These are phyloP conservation scores for Crotalaria pallida DNA, from an alignment of 306 rosid species.

Conservation along the genomic window DNA sequence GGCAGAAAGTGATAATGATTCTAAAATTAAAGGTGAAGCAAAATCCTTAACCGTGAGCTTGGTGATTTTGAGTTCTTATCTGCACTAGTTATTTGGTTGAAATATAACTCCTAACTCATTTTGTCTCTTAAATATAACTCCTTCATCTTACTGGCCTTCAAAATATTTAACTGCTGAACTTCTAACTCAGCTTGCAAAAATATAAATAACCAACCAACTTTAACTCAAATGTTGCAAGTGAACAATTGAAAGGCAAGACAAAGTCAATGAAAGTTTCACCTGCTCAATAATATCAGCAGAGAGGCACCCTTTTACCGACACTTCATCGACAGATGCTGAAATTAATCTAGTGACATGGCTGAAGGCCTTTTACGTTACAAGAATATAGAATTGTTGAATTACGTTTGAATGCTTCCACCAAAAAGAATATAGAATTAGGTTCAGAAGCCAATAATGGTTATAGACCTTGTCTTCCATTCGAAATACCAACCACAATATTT, in stretches of 20 bases:
- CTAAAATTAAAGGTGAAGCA: too few relatives aligned
- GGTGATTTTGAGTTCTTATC: too few relatives aligned
- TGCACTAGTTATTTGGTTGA: too few relatives aligned
- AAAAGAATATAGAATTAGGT: too few relatives aligned
- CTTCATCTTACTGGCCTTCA: conserved; percentile 80
- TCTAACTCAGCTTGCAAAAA: conserved; percentile 54
- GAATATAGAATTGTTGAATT: too few relatives aligned
- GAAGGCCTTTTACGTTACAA: conserved; percentile 48
- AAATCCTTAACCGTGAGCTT: too few relatives aligned
- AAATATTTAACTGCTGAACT: conserved; percentile 61
- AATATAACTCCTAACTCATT: conserved; percentile 77
- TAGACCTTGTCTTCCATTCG: too few relatives aligned
- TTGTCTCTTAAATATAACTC: conserved; percentile 80
- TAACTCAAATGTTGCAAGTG: not conserved
- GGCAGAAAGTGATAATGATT: too few relatives aligned
- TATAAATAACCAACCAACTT: conserved; percentile 4
- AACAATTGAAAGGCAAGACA: conserved; percentile 6
- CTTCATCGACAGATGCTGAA: conserved; percentile 60
- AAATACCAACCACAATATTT: too few relatives aligned
- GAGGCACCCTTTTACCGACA: conserved; percentile 64
- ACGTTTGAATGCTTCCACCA: too few relatives aligned
- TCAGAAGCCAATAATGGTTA: too few relatives aligned
- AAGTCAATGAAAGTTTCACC: conserved; percentile 37
- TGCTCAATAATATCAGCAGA: conserved; percentile 61
- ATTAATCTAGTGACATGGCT: conserved; percentile 52